Evolutionary conservation across 2,329 filamentous ascomycete species (phyloP).

Genomic region (Teratosphaeria epicoccoides): DNA sequence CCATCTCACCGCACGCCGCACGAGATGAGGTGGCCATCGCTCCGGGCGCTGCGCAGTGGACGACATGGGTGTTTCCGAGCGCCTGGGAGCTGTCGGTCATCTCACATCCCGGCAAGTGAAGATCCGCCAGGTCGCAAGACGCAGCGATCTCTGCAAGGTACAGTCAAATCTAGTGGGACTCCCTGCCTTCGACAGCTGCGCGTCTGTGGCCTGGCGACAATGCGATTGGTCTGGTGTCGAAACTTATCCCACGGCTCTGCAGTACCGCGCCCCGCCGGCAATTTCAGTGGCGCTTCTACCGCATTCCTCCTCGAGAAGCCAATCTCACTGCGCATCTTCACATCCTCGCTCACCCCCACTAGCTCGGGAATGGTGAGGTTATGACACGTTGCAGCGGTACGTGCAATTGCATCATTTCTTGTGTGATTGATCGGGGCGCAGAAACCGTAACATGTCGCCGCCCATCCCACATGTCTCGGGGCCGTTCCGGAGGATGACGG

Average conservation of each 20-base stretch:
- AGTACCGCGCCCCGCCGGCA: background rate
- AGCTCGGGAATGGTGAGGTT: too few relatives aligned
- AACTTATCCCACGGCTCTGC: too few relatives aligned
- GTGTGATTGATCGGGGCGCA: background rate
- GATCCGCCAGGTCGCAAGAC: background rate
- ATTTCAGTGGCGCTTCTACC: too few relatives aligned
- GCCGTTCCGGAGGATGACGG: too few relatives aligned
- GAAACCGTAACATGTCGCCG: too few relatives aligned
- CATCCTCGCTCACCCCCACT: background rate
- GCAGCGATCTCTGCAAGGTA: background rate
- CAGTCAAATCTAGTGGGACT: background rate
- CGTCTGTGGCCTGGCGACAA: too few relatives aligned
- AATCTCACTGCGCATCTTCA: background rate
- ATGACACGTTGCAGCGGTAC: background rate
- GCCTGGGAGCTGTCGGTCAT: background rate
- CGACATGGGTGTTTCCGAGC: background rate
- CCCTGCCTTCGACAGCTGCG: background rate
- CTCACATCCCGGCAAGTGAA: background rate
- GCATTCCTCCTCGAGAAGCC: too few relatives aligned
- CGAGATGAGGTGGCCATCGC: background rate
- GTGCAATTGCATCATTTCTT: background rate
- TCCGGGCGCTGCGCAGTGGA: background rate
- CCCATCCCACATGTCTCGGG: too few relatives aligned
- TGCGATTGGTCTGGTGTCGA: too few relatives aligned
- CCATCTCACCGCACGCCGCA: background rate